phyloP scores from a whole-genome alignment of 78 protist species.

The Anaeramoeba ignava region DNA sequence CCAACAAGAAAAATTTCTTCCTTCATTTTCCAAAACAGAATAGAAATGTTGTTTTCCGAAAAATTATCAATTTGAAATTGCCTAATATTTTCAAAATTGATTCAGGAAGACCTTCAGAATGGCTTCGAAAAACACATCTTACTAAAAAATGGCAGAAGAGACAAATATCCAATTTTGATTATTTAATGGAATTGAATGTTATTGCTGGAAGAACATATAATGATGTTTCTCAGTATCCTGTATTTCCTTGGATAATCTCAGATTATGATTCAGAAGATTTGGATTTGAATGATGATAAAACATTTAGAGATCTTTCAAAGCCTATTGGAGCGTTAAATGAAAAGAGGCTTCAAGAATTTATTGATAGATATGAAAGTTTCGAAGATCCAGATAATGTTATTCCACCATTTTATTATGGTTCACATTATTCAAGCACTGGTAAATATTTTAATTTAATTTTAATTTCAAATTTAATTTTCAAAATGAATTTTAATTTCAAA shows the following conservation, averaged over 20 bases:
- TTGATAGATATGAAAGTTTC: neutral
- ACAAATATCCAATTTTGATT: neutral
- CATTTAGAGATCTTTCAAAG: conserved; percentile 1
- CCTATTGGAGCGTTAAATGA: neutral
- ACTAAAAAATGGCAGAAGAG: neutral
- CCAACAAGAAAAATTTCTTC: neutral
- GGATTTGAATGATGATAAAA: neutral
- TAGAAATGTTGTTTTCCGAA: neutral
- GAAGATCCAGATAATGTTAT: neutral
- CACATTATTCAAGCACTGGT: neutral
- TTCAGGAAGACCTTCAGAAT: neutral
- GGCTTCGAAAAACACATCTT: neutral
- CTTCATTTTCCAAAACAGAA: neutral
- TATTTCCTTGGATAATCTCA: neutral
- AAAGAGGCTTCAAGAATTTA: neutral
- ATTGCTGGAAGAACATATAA: neutral
- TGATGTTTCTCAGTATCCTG: neutral
- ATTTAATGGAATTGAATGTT: neutral
- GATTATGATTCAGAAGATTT: neutral
- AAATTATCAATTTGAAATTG: neutral
- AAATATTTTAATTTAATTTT: too few species aligned
- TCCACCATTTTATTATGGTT: neutral
- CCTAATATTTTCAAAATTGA: neutral
- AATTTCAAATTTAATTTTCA: too few species aligned
- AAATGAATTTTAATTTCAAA: too few species aligned